phyloP scores from a whole-genome alignment of 2,329 filamentous ascomycete genomes.

The Apiospora aurea region DNA sequence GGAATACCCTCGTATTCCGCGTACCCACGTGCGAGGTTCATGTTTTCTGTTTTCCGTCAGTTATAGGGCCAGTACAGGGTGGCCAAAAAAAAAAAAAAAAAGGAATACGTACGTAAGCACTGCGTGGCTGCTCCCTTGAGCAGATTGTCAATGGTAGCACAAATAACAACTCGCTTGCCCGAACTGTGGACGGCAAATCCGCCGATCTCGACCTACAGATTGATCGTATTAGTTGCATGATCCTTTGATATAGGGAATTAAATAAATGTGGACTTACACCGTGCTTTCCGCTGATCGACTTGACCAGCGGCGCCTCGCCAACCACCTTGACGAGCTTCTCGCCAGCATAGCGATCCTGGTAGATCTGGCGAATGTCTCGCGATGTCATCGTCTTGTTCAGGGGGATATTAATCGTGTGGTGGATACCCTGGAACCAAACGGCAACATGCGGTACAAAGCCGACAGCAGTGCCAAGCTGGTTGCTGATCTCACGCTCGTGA shows the following conservation, averaged over 20 bases:
- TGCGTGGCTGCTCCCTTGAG: slow-evolving; percentile 93
- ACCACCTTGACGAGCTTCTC: slow-evolving; percentile 94
- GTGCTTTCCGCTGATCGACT: slow-evolving; percentile 83
- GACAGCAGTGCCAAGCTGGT: slow-evolving; percentile 75
- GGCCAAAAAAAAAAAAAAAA: neutral
- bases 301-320: slow-evolving; percentile 86
- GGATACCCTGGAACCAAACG: slow-evolving; percentile 97
- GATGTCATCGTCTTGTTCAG: slow-evolving; percentile 86
- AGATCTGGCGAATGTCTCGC: slow-evolving; percentile 90
- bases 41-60: slow-evolving; percentile 61
- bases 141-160: slow-evolving; percentile 91
- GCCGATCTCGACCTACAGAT: slow-evolving; percentile 78
- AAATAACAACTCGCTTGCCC: slow-evolving; percentile 92
- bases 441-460: slow-evolving; percentile 94
- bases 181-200: slow-evolving; percentile 91
- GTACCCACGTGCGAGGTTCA: slow-evolving; percentile 77
- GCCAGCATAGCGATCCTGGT: slow-evolving; percentile 94
- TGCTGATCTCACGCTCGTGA: slow-evolving; percentile 89
- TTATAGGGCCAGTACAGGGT: neutral
- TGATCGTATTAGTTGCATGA: neutral
- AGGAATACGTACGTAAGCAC: slow-evolving; percentile 77
- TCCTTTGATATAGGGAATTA: neutral
- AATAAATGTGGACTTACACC: slow-evolving; percentile 47
- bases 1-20: slow-evolving; percentile 77
- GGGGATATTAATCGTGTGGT: slow-evolving; percentile 89